Percentiles rank a stretch among this genome's conserved stretches.
Evolutionary conservation across 1,139 yeast species (phyloP).

Genomic region (Williopsis jadinii): DNA sequence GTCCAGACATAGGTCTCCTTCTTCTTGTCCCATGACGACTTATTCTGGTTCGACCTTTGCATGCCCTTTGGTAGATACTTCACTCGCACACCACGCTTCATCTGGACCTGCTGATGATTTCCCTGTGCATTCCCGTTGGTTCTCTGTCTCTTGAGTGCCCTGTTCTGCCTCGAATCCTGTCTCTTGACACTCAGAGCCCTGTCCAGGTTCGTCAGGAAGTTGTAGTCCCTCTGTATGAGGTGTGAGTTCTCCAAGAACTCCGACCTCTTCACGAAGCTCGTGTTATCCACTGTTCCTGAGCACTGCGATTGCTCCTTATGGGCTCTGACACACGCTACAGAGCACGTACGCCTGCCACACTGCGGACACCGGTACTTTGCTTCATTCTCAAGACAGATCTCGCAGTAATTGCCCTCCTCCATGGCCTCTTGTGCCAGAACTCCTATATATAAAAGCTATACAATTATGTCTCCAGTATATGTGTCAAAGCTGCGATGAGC

Average conservation of each 20-base stretch:
- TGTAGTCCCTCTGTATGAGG: conserved; percentile 75
- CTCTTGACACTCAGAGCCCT: conserved; percentile 48
- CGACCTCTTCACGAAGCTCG: conserved; percentile 40
- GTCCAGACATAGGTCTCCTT: conserved; percentile 69
- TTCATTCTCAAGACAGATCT: conserved; percentile 38
- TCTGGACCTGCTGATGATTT: not conserved
- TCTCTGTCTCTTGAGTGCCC: conserved; percentile 23
- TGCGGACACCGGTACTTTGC: conserved; percentile 82
- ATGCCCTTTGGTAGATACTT: conserved; percentile 62
- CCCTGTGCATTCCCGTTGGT: conserved; percentile 7
- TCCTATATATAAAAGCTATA: too few relatives aligned
- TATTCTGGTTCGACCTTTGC: conserved; percentile 61
- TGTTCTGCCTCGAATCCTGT: conserved; percentile 35
- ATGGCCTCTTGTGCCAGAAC: too few relatives aligned
- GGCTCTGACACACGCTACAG: conserved; percentile 57
- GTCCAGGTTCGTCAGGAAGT: conserved; percentile 58
- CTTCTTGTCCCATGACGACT: conserved; percentile 67
- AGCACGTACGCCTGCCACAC: conserved; percentile 63
- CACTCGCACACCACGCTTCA: conserved; percentile 46
- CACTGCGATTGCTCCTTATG: conserved; percentile 65
- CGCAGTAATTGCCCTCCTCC: not conserved
- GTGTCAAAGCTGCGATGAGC: too few relatives aligned
- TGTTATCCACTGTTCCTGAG: conserved; percentile 58
- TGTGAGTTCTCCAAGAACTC: conserved; percentile 30
- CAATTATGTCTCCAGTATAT: too few relatives aligned